Evolutionary conservation across 192 early-diverging fungal species (phyloP).

Genomic region (Lobulomyces angularis): DNA sequence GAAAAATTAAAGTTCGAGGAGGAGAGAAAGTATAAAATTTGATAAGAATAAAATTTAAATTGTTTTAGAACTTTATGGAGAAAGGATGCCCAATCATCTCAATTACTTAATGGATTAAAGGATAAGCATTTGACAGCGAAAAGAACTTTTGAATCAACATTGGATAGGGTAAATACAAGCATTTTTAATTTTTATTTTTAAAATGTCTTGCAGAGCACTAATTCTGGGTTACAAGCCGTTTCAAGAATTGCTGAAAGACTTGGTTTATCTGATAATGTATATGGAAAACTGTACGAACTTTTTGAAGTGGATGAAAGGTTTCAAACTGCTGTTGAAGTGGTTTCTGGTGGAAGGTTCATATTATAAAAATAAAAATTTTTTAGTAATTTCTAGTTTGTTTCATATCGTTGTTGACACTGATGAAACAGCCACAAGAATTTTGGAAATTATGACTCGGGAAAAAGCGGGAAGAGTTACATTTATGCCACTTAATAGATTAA

Average conservation of each 20-base stretch:
- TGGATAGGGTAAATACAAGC: slow-evolving; percentile 51
- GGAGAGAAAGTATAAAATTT: slow-evolving; percentile 61
- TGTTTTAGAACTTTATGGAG: slow-evolving; percentile 80
- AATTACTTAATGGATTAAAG: slow-evolving; percentile 48
- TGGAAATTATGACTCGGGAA: slow-evolving; percentile 40
- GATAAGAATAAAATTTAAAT: no score
- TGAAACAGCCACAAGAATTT: slow-evolving; percentile 63
- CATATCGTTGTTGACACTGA: slow-evolving; percentile 95
- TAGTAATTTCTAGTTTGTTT: slow-evolving; percentile 55
- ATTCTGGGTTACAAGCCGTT: slow-evolving; percentile 64
- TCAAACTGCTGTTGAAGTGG: slow-evolving; percentile 75
- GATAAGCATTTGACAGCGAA: slow-evolving; percentile 68
- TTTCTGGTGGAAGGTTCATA: slow-evolving; percentile 59
- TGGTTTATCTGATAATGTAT: slow-evolving; percentile 57
- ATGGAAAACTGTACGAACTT: slow-evolving; percentile 85
- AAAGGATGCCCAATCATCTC: slow-evolving; percentile 63
- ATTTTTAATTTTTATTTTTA: slow-evolving; percentile 6
- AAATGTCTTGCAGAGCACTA: slow-evolving; percentile 42
- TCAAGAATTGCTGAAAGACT: slow-evolving; percentile 46
- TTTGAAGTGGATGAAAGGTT: slow-evolving; percentile 78
- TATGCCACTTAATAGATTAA: slow-evolving; percentile 86
- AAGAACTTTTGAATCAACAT: slow-evolving; percentile 53
- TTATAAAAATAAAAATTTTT: slow-evolving; percentile 5
- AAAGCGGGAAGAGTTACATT: slow-evolving; percentile 80
- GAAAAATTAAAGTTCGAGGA: slow-evolving; percentile 52